Percentiles rank a stretch among this genome's conserved stretches.
Conservation (phyloP, 805 yeast species). For the Nakazawaea ambrosiae region DNA sequence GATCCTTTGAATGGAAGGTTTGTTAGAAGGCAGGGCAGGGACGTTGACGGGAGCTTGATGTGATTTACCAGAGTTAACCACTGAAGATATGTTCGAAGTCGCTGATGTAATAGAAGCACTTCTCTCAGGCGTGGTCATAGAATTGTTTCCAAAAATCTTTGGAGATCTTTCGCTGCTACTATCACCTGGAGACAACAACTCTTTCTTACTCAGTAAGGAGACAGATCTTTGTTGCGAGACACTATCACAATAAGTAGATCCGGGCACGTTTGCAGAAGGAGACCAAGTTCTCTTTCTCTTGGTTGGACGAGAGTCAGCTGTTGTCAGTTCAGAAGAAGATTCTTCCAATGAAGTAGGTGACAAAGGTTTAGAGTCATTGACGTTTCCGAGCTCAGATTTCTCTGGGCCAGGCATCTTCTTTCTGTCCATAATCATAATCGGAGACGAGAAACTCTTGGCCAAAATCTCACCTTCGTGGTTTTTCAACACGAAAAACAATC, state of each 20-base stretch:
- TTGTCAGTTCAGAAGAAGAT: constrained; percentile 45
- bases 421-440: constrained; percentile 91
- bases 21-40: not conserved
- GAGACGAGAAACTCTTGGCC: constrained; percentile 63
- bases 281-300: constrained; percentile 41
- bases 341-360: constrained; percentile 61
- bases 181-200: constrained; percentile 37
- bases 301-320: constrained; percentile 27
- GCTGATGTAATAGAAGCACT: constrained; percentile 5
- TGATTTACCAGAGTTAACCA: not conserved
- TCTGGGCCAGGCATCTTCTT: constrained; percentile 49
- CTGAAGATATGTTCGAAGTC: constrained; percentile 8
- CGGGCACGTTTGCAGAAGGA: constrained; percentile 13
- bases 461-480: constrained; percentile 55
- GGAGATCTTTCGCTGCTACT: constrained; percentile 11
- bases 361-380: constrained; percentile 24
- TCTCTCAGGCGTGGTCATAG: constrained; percentile 9
- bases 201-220: constrained; percentile 29
- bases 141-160: constrained; percentile 1
- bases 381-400: not conserved
- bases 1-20: constrained; percentile 71
- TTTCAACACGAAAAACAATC: constrained; percentile 58
- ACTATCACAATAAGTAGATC: constrained; percentile 27
- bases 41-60: not conserved
- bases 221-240: constrained; percentile 27